Evolutionary conservation across 2,329 filamentous ascomycete species (phyloP), one percentile per base, ranked within the genome.

Genomic region (Aschersonia sp.): DNA sequence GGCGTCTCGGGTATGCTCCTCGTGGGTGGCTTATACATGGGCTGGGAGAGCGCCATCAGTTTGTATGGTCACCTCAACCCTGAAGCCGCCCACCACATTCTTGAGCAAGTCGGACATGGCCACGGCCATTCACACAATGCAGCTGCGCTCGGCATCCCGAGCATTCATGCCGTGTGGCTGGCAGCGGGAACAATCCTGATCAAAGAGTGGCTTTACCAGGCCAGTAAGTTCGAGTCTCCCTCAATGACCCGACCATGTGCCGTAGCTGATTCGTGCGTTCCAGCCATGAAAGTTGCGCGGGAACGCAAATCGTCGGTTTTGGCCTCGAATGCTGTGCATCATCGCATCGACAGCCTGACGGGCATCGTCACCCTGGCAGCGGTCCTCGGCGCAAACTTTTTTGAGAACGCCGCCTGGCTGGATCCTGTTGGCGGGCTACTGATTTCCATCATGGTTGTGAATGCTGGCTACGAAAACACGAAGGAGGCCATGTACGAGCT

Each of bases 131-230:
- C 73, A 50, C 79, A 83, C 58, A 69, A 64, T 41, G 56, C 59
- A 12, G 53, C 60, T 22, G 59, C 58, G 31, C 54, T 66, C 9
- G 74, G 74, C 48, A 67, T 76, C 2, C 92, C 92, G 0, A 94
- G 87, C 63, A 76, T 98, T 54, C 89, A 97, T 62, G 92, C 92
- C 29, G 90, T 87, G 6, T 98, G 92, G 92, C 69, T 98, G 50
- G 90, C 92, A 37, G 84, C 79, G 41, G 90, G 87, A 22, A 95
- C 87, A 2, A 92, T 98, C 49, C 65, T 87, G 30, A 71, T 97
- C 58, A 98, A 98, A 67, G 92, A 98, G 66, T 98, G 89, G 87
- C 71, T 98, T 30, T 98, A 97, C 62, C 83, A 84, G 70, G 87
- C 90, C 53, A 98, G 90, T 92, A 79, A 72, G 85, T 78, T n/a